phyloP scores from a whole-genome alignment of 495 filamentous ascomycete species.

The Penicillium roqueforti region DNA sequence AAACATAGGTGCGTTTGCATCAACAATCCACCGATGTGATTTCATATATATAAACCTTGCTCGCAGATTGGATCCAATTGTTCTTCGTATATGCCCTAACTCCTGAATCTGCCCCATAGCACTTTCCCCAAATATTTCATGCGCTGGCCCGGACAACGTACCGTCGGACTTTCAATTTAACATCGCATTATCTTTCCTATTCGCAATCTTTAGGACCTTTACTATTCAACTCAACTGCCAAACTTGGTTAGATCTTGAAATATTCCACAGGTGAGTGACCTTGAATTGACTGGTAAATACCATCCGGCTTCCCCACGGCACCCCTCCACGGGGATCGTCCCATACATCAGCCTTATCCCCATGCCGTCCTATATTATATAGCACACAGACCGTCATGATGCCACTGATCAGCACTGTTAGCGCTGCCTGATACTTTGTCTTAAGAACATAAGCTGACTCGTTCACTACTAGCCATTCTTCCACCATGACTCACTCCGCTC shows the following conservation, averaged over 20 bases:
- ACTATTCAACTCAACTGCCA: neutral
- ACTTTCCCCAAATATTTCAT: neutral
- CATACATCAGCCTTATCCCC: neutral
- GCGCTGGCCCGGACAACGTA: neutral
- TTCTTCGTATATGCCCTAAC: conserved; percentile 14
- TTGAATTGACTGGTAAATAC: neutral
- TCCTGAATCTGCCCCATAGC: conserved; percentile 14
- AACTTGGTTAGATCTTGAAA: neutral
- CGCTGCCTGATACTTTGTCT: neutral
- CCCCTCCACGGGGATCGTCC: neutral
- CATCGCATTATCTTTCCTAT: neutral
- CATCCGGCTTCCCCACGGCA: neutral
- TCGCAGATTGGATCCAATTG: neutral
- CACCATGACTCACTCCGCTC: conserved; percentile 25
- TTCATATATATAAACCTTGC: conserved; percentile 23
- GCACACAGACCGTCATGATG: neutral
- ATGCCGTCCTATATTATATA: neutral
- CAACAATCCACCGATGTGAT: conserved; percentile 12
- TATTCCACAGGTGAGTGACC: neutral
- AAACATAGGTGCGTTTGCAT: conserved; percentile 12
- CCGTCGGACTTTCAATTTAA: neutral
- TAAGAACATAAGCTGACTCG: neutral
- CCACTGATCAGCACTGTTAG: neutral
- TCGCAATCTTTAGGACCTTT: neutral
- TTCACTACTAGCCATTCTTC: conserved; percentile 5